These are phyloP conservation scores for Globisporangium mamillatum DNA, from an alignment of 352 stramenopile species.

Conservation along the genomic window DNA sequence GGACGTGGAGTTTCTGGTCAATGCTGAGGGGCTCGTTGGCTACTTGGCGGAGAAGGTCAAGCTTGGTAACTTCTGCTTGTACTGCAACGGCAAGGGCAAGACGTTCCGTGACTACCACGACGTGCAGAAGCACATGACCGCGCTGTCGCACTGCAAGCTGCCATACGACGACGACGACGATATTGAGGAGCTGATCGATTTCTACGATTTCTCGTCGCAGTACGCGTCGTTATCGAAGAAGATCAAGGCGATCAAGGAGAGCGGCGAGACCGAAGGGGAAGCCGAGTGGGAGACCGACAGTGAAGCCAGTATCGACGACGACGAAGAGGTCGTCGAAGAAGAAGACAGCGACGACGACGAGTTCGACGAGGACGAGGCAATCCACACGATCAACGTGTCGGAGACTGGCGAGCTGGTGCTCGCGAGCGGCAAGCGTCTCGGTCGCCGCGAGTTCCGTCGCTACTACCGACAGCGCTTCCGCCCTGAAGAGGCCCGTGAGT, in stretches of 20 bases:
- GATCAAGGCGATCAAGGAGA: conserved; percentile 23
- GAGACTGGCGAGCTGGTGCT: conserved; percentile 90
- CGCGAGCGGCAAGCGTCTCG: conserved; percentile 75
- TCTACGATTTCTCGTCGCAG: conserved; percentile 90
- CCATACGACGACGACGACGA: conserved; percentile 89
- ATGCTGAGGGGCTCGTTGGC: conserved; percentile 87
- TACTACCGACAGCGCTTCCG: conserved; percentile 91
- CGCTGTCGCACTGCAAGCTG: conserved; percentile 90
- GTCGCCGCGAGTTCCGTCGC: conserved; percentile 84
- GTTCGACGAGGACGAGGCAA: conserved; percentile 41
- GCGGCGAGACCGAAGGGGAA: conserved; percentile 31
- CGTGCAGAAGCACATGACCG: conserved; percentile 95
- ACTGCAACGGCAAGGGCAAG: conserved; percentile 92
- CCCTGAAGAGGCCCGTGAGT: conserved; percentile 69
- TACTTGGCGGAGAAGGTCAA: conserved; percentile 97
- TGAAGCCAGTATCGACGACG: conserved; percentile 68
- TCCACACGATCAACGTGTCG: conserved; percentile 70
- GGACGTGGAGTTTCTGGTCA: conserved; percentile 90
- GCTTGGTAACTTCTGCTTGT: conserved; percentile 93
- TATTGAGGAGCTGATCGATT: conserved; percentile 86
- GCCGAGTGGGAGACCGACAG: conserved; percentile 80
- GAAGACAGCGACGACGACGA: conserved; percentile 43
- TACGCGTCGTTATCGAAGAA: conserved; percentile 41
- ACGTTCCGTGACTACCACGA: conserved; percentile 87
- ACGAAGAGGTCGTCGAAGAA: conserved; percentile 72